Conservation (phyloP, 306 rosid species). For the Gleditsia sinensis region DNA sequence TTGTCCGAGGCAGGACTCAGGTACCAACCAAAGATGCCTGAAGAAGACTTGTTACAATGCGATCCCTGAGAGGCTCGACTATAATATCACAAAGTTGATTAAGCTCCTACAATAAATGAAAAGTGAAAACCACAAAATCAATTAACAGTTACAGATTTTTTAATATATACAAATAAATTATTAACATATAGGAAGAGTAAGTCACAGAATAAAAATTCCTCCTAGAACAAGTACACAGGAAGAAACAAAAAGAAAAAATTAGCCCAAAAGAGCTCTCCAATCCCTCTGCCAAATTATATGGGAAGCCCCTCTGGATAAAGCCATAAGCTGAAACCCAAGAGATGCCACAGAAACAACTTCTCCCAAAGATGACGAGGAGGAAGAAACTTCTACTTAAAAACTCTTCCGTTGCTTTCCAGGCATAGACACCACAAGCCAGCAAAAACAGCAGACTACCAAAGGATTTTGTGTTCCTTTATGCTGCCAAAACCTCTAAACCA, state of each 20-base stretch:
- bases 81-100: conserved; percentile 82
- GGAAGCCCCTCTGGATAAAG: background rate
- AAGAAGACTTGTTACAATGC: conserved; percentile 95
- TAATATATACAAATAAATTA: background rate
- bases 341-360: background rate
- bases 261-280: background rate
- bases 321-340: background rate
- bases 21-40: conserved; percentile 87
- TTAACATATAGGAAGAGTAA: background rate
- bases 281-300: background rate
- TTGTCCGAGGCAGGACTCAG: conserved; percentile 27
- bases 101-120: conserved; percentile 68
- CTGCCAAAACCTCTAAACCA: too few species aligned
- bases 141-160: conserved; percentile 16
- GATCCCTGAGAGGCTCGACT: conserved; percentile 97
- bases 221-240: background rate
- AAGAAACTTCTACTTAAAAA: background rate
- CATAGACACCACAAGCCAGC: too few species aligned
- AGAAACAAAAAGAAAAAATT: background rate
- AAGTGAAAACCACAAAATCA: conserved; percentile 26
- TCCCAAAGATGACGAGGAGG: background rate
- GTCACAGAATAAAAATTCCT: background rate
- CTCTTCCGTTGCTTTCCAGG: too few species aligned
- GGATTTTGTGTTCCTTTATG: too few species aligned
- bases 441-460: too few species aligned